Conservation (phyloP, 345 rosid genomes). For the Eucalyptus dawsonii region DNA sequence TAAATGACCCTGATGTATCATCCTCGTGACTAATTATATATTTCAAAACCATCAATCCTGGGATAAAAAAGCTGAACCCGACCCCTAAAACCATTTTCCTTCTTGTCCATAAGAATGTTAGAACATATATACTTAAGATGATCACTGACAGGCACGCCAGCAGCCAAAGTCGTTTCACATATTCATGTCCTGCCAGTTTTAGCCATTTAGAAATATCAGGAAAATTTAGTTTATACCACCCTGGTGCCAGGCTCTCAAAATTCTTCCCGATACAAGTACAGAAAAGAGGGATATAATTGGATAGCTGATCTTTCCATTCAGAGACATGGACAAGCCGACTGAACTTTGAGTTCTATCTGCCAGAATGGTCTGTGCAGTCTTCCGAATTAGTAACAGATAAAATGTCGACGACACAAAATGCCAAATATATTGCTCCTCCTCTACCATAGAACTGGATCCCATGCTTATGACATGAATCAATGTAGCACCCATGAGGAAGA, state of each 20-base stretch:
- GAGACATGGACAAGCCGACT: neutral
- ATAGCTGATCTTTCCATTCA: neutral
- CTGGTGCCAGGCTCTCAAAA: slow-evolving; percentile 87
- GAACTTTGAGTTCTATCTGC: slow-evolving; percentile 3
- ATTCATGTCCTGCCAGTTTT: slow-evolving; percentile 34
- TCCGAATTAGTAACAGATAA: slow-evolving; percentile 54
- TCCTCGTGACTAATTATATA: slow-evolving; percentile 30
- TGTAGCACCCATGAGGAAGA: slow-evolving; percentile 30
- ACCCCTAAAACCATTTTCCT: slow-evolving; percentile 18
- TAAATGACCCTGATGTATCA: slow-evolving; percentile 4
- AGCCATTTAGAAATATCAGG: slow-evolving; percentile 86
- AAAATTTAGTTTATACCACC: slow-evolving; percentile 87
- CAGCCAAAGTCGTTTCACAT: slow-evolving; percentile 40
- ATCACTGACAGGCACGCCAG: slow-evolving; percentile 36
- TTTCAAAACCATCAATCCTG: slow-evolving; percentile 48
- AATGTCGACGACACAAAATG: slow-evolving; percentile 56
- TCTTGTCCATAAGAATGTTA: slow-evolving; percentile 17
- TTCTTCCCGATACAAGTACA: slow-evolving; percentile 64
- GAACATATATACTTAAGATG: slow-evolving; percentile 36
- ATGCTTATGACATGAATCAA: slow-evolving; percentile 55
- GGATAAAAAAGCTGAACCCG: slow-evolving; percentile 30
- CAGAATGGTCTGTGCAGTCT: slow-evolving; percentile 23
- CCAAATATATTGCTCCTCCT: slow-evolving; percentile 97
- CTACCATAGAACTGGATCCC: slow-evolving; percentile 97
- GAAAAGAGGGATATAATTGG: slow-evolving; percentile 18